Base-by-base conservation (phyloP, 352 stramenopile genomes). In the Lagenidium giganteum region DNA sequence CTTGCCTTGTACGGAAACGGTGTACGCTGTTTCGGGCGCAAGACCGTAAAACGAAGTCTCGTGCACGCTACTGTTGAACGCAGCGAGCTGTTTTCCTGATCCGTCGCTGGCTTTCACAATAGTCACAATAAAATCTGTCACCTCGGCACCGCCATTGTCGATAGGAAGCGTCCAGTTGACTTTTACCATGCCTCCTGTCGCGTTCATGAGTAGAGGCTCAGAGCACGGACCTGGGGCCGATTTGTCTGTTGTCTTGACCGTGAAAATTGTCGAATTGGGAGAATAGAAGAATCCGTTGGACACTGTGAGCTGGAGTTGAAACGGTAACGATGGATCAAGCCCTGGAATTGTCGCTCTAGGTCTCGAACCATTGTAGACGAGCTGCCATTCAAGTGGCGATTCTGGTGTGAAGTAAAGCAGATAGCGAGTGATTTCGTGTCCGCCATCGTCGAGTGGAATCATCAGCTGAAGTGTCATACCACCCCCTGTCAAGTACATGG, bases 151-250 rank as follows among this genome's bases (percentile, higher is more conserved):
- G 7, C 70, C 70, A 22, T 73, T 47, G 31, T 83, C 70, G 0
- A 29, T 30, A 1, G 67, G 70, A 23, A 54, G 55, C 3, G 61
- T n/a, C 70, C 70, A 83, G 2, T 54, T 36, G 1, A 81, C 50
- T n/a, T 64, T 47, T 13, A 83, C 13, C 66, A 75, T 77, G 0
- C 70, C 70, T 1, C 70, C 70, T 0, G 70, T 77, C 13, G 57
- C 47, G 1, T 26, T 50, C 1, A 63, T 34, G 0, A 56, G 31
- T 1, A 4, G 30, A 1, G 59, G 54, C 6, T 47, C 17, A 4
- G 46, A 47, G 13, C 70, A 82, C 7, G 64, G 45, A 5, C 76
- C 76, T n/a, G 76, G 76, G 1, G 70, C 45, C 3, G 72, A 86
- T 5, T 66, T 48, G 5, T n/a, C 45, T 0, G 61, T 67, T 3